These are phyloP conservation scores for Mortierella sp. DNA, from an alignment of 371 early-diverging fungal genomes.

Conservation along the genomic window DNA sequence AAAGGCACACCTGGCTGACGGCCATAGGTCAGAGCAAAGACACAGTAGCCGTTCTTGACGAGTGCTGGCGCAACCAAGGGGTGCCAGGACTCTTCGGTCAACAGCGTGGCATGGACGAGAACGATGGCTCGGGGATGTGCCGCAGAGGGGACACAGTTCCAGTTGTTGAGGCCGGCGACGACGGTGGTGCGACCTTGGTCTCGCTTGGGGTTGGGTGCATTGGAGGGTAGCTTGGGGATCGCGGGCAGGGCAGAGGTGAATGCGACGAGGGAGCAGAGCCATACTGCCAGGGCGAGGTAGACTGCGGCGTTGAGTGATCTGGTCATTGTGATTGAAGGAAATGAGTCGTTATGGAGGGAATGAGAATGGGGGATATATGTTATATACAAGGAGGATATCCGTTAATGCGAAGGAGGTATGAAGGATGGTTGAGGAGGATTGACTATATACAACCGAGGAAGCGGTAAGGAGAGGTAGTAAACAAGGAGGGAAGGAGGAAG, in stretches of 20 bases:
- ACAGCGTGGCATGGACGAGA: slow-evolving; percentile 24
- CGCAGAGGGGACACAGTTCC: slow-evolving; percentile 5
- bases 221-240: background rate
- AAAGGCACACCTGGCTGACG: slow-evolving; percentile 14
- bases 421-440: background rate
- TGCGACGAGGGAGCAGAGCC: background rate
- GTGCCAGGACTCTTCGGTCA: slow-evolving; percentile 33
- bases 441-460: slow-evolving; percentile 13
- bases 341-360: background rate
- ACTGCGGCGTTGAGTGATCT: background rate
- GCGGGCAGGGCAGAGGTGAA: slow-evolving; percentile 5
- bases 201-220: slow-evolving; percentile 21
- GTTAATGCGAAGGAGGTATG: background rate
- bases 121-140: slow-evolving; percentile 21
- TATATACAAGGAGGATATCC: background rate
- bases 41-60: slow-evolving; percentile 28
- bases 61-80: slow-evolving; percentile 21
- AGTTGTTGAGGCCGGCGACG: slow-evolving; percentile 22
- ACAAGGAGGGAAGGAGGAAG: background rate
- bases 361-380: background rate
- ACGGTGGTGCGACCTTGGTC: slow-evolving; percentile 8
- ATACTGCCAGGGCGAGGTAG: slow-evolving; percentile 2
- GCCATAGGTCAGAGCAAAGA: slow-evolving; percentile 38
- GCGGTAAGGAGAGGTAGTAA: background rate
- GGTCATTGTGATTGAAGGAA: slow-evolving; percentile 1